Conservation (phyloP, 2,329 filamentous ascomycete genomes). For the Pseudogymnoascus sp. region DNA sequence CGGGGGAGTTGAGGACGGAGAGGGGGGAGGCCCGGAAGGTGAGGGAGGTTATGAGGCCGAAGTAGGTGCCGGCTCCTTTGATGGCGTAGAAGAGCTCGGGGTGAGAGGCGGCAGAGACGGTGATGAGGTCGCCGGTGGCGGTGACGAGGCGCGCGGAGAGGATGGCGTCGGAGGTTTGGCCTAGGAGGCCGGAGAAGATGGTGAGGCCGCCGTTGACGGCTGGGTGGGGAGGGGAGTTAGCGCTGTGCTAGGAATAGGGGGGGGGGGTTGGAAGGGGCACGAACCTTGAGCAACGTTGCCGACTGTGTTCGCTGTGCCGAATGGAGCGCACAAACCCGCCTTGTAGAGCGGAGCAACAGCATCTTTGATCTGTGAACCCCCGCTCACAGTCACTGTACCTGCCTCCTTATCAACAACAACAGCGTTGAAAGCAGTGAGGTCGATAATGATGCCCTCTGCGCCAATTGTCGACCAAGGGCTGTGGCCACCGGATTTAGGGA, state of each 20-base stretch:
- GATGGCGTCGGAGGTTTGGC: constrained; percentile 61
- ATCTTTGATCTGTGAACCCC: constrained; percentile 16
- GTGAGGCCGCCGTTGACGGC: constrained; percentile 72
- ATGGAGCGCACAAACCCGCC: constrained; percentile 16
- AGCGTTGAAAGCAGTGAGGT: constrained; percentile 17
- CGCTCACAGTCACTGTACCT: constrained; percentile 15
- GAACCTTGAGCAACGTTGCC: constrained; percentile 25
- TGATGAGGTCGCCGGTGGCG: constrained; percentile 21
- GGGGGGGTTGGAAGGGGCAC: constrained; percentile 23
- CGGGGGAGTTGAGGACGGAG: constrained; percentile 18
- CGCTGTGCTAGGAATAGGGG: constrained; percentile 18
- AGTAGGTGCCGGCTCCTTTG: constrained; percentile 26
- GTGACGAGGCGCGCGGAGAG: constrained; percentile 45
- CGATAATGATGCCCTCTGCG: constrained; percentile 22
- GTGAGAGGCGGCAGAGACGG: constrained; percentile 17
- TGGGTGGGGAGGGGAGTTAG: constrained; percentile 52
- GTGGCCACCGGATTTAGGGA: constrained; percentile 21
- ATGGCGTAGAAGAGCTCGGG: constrained; percentile 25
- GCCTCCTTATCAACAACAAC: constrained; percentile 17
- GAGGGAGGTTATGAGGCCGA: constrained; percentile 27
- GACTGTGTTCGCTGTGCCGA: constrained; percentile 28
- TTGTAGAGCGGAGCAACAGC: constrained; percentile 15
- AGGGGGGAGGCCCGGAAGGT: constrained; percentile 22
- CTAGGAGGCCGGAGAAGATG: constrained; percentile 63
- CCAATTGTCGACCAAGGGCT: constrained; percentile 25